Evolutionary conservation across 1,284 basidiomycete genomes (phyloP), one percentile per base, ranked within the genome.

Genomic region (Fistulinella staudtii): DNA sequence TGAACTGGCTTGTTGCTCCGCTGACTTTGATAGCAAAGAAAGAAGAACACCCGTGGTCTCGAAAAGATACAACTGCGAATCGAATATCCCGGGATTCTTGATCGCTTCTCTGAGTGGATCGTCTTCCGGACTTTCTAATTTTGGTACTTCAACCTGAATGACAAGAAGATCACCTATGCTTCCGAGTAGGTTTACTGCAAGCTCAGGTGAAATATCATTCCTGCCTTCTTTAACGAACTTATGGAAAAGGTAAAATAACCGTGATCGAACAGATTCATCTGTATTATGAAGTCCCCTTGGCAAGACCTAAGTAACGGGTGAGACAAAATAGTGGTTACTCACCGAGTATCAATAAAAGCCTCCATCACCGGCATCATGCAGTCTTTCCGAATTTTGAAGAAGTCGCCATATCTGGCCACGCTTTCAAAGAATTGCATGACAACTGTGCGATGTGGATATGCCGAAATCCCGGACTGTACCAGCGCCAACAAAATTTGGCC

Each of bases 371-470:
- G 86, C 58, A 89, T 73, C 51, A 98, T 87, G 55, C 85, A 88
- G 52, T 92, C 82, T 61, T 87, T 85, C 51, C 91, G 84, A 27
- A 93, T 82, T 66, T 90, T 93, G 80, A 98, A 99, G 66, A 98
- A 98, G 61, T 98, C 93, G 30, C 85, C 80, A 64, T 99, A 99
- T 44, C 97, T 82, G 13, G 92, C 82, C 8, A 82, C 79, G 18
- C 90, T 90, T 69, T 99, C 96, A 55, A 98, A 98, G 69, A 89
- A 96, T 60, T 95, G 92, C 65, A 97, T 76, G 11, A 82, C 76
- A n/a, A 98, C 95, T 8, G 85, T 78, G 21, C 86, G 84, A 66
- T 97, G 87, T 2, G 91, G 90, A 69, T 88, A 94, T 1, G 76
- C 74, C 3, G 86, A 84, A 36, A 99, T 83, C 17, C 85, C 83